Conservation (phyloP, 495 filamentous ascomycete species). For the Podospora appendiculata region DNA sequence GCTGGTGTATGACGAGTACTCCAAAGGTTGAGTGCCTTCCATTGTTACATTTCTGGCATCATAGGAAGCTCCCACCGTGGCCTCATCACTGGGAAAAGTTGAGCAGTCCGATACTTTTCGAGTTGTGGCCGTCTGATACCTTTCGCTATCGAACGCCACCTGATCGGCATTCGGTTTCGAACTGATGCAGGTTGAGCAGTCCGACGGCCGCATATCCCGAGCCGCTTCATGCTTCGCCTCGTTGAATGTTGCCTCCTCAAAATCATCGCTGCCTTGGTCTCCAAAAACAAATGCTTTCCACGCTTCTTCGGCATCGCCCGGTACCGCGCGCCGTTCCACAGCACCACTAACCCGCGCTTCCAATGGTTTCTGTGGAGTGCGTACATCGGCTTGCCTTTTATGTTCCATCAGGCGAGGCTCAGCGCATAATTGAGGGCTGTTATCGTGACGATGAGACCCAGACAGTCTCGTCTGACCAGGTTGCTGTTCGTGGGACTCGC, state of each 20-base stretch:
- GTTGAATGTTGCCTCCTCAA: constrained; percentile 21
- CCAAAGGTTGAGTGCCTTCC: constrained; percentile 2
- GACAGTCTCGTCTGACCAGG: too few relatives aligned
- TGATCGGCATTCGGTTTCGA: not conserved
- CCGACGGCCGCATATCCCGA: constrained; percentile 17
- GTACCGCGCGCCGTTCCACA: too few relatives aligned
- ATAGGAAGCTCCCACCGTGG: too few relatives aligned
- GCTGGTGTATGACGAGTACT: constrained; percentile 2
- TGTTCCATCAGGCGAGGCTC: too few relatives aligned
- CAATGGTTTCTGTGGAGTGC: too few relatives aligned
- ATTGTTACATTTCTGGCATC: not conserved
- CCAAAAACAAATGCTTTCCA: constrained; percentile 36
- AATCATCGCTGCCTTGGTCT: constrained; percentile 23
- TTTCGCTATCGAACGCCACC: not conserved
- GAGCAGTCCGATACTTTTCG: not conserved
- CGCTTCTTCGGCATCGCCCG: constrained; percentile 7
- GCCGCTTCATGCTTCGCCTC: constrained; percentile 31
- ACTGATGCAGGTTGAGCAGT: constrained; percentile 2
- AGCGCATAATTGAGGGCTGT: too few relatives aligned
- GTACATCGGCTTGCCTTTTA: too few relatives aligned
- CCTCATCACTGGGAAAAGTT: too few relatives aligned
- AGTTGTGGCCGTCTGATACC: not conserved
- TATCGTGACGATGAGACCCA: too few relatives aligned
- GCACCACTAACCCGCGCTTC: too few relatives aligned
- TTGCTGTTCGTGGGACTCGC: too few relatives aligned